Evolutionary conservation across 2,329 filamentous ascomycete genomes (phyloP), one percentile per base, ranked within the genome.

Genomic region (Fusarium algeriense): DNA sequence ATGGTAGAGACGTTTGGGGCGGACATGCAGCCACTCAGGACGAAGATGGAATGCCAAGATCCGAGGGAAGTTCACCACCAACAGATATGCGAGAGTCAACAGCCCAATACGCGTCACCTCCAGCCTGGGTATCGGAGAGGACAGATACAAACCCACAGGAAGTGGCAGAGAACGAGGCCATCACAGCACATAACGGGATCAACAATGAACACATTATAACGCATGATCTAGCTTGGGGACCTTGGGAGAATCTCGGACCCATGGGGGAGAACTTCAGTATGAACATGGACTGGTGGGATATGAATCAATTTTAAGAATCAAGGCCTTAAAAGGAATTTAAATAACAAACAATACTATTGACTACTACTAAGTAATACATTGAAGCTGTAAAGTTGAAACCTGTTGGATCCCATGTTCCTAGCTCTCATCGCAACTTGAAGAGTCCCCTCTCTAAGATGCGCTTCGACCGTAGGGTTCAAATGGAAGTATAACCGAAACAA

Each of bases 391-490:
- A 35, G 13, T 15, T 15, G 34, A 35, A 35, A 4, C 14, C 10
- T 35, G 34, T 35, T 7, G 6, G 3, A 12, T 7, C 6, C 0
- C 2, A 38, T 17, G 32, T 19, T 26, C 14, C 11, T 19, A 7
- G 20, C 15, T 37, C 2, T 14, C 4, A n/a, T 5, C 3, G 3
- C 5, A 7, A 1, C 9, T 12, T 19, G 6, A 19, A 10, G 2
- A 8, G 11, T 5, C 20, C 5, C 7, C 9, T 5, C 20, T 13
- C 30, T 35, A 64, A 5, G 68, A 71, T 8, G 68, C 64, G 34
- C 30, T 53, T 46, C 77, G 73, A 12, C 78, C 78, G 75, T 88
- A 90, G 1, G 90, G 90, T 81, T 93, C 90, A 74, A 91, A 92
- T 0, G 90, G 90, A 63, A 92, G 90, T 15, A 84, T 55, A 0